Base-by-base conservation (phyloP, 257 asterid species). In the Solanum habrochaites region DNA sequence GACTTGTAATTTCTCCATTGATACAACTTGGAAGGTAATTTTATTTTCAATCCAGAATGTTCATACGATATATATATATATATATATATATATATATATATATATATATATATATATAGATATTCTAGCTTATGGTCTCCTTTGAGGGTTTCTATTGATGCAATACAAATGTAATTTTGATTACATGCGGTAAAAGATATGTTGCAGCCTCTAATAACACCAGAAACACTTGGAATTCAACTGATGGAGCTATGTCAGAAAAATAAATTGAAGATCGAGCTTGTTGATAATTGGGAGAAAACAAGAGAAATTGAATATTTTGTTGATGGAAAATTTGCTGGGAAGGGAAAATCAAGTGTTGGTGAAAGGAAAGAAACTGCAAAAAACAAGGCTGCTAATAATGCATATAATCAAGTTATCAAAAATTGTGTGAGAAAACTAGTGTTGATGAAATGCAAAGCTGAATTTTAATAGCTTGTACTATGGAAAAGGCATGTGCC, bases 401-500 rank as follows among this genome's bases (percentile, higher is more conserved):
- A 43, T 43, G 15, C 49, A 43, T 43, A 11, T 43, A 4, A 43
- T 13, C 49, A 43, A 43, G 49, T 43, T 43, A 11, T 43, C 11
- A 43, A 43, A 43, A 43, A 43, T 43, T 43, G 12, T 5, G 49
- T 43, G 12, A 42, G 12, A 42, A 42, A 42, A 42, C 13, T 42
- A 42, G 45, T 43, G 5, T 43, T 43, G 15, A 43, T 43, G 49
- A 43, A 43, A 43, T 43, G 49, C 49, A 11, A 43, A 43, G 49
- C 0, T 43, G 15, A 43, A 43, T 43, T 43, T 43, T 43, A 43
- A 43, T 43, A 43, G 15, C 49, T 43, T 43, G 49, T 43, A 43
- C 49, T 43, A 32, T 43, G 98, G 99, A 56, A 93, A 89, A 91
- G 96, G 95, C 39, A 82, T 89, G 81, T 94, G 96, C 90, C 93